Percentiles rank a stretch among this genome's conserved stretches.
These are phyloP conservation scores for Pyricularia pennisetigena DNA, from an alignment of 2,329 filamentous ascomycete genomes.

Conservation along the genomic window DNA sequence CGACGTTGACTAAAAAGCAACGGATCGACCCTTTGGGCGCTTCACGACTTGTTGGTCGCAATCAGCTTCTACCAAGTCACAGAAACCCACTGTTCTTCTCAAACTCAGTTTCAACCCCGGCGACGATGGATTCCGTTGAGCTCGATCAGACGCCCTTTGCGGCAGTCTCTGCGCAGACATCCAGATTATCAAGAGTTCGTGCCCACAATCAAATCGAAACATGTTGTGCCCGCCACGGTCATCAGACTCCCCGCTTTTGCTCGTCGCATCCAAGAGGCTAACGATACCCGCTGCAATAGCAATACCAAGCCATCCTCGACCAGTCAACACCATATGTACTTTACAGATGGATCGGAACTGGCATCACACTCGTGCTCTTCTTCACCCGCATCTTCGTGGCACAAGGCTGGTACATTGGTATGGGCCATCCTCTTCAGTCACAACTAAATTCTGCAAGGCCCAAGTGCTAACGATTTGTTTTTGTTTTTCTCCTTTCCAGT, in stretches of 20 bases:
- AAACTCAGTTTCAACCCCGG: neutral
- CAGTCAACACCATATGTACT: conserved; percentile 81
- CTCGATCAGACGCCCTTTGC: conserved; percentile 87
- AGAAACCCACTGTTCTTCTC: neutral
- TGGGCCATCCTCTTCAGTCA: conserved; percentile 12
- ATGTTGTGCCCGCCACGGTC: neutral
- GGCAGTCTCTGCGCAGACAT: conserved; percentile 79
- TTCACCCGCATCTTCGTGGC: conserved; percentile 82
- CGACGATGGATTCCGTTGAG: conserved; percentile 72
- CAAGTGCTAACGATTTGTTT: neutral
- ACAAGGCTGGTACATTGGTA: conserved; percentile 98
- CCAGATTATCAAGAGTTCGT: conserved; percentile 60
- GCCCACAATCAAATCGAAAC: neutral
- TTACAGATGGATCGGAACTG: conserved; percentile 89
- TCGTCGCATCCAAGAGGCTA: neutral
- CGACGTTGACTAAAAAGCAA: neutral
- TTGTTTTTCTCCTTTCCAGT: conserved; percentile 41
- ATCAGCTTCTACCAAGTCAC: neutral
- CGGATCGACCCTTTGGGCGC: neutral
- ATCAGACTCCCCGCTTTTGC: neutral
- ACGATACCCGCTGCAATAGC: conserved; percentile 36
- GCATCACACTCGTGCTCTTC: conserved; percentile 64
- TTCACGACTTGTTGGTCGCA: neutral
- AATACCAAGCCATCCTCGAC: conserved; percentile 91
- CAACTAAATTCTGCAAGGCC: conserved; percentile 9